A percentile compares a stretch with the other conserved stretches of the same genome.
These are phyloP conservation scores for Uronychia setigera DNA, from an alignment of 73 alveolate species.

Conservation along the genomic window DNA sequence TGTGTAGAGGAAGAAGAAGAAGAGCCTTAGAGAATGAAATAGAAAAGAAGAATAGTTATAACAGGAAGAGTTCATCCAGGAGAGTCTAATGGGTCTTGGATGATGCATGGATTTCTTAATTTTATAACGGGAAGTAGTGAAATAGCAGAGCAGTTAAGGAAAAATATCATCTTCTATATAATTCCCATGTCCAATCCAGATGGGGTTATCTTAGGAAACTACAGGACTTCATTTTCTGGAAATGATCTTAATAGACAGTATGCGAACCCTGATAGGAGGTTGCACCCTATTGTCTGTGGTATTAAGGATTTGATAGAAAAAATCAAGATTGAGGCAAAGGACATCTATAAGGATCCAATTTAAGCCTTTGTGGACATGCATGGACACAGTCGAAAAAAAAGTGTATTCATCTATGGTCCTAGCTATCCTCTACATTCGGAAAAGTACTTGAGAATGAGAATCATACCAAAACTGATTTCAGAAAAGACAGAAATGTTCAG, in stretches of 20 bases:
- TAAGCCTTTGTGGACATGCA: conserved; percentile 71
- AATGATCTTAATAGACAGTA: conserved; percentile 78
- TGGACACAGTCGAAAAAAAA: conserved; percentile 75
- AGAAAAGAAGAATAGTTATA: conserved; percentile 59
- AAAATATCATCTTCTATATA: conserved; percentile 62
- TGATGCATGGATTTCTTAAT: conserved; percentile 72
- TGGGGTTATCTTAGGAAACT: conserved; percentile 82
- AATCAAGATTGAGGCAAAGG: background rate
- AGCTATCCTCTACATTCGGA: conserved; percentile 28
- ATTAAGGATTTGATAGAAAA: conserved; percentile 66
- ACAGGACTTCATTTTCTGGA: conserved; percentile 77
- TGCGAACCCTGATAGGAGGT: conserved; percentile 67
- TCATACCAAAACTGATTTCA: conserved; percentile 32
- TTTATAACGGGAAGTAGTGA: conserved; percentile 63
- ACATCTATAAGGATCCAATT: background rate
- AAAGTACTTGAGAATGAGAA: conserved; percentile 24
- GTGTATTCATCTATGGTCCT: conserved; percentile 74
- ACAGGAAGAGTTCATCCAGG: conserved; percentile 85
- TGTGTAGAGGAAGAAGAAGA: too few species aligned
- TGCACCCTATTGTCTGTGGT: conserved; percentile 71
- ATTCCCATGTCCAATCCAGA: conserved; percentile 87
- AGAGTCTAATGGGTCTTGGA: conserved; percentile 74
- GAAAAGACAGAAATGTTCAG: conserved; percentile 50
- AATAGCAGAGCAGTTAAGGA: conserved; percentile 76
- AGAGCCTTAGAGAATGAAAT: conserved; percentile 10